A percentile compares a stretch with the other conserved stretches of the same genome.
These are phyloP conservation scores for Danielia reshetovae DNA, from an alignment of 805 yeast genomes.

Conservation along the genomic window DNA sequence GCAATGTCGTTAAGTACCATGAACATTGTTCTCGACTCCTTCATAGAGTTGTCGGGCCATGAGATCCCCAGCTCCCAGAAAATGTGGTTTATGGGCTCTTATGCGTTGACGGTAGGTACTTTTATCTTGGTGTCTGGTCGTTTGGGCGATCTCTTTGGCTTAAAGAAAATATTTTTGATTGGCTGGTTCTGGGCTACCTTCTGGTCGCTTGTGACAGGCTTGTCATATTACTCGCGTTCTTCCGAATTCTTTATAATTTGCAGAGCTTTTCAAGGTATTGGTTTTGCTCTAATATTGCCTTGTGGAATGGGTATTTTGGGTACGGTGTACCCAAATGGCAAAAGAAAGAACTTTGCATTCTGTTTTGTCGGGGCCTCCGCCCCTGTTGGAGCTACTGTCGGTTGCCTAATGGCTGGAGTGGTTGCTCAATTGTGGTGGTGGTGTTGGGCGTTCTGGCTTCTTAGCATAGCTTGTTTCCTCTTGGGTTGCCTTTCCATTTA, in stretches of 20 bases:
- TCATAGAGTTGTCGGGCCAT: slow-evolving; percentile 11
- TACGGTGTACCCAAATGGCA: slow-evolving; percentile 39
- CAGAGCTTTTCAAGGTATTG: slow-evolving; percentile 64
- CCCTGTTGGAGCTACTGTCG: slow-evolving; percentile 58
- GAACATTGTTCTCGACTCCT: slow-evolving; percentile 31
- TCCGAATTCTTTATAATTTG: slow-evolving; percentile 48
- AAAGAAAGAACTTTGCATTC: slow-evolving; percentile 50
- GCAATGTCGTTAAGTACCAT: slow-evolving; percentile 37
- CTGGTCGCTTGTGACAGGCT: slow-evolving; percentile 60
- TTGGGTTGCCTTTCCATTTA: slow-evolving; percentile 30
- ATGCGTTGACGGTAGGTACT: slow-evolving; percentile 68
- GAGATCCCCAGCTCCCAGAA: slow-evolving; percentile 5
- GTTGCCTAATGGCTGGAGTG: slow-evolving; percentile 49
- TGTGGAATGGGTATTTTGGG: slow-evolving; percentile 56
- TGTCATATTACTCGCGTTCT: slow-evolving; percentile 48
- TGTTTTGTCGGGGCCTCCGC: slow-evolving; percentile 57
- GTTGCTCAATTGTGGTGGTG: slow-evolving; percentile 47
- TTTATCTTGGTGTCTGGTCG: slow-evolving; percentile 66
- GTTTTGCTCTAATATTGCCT: slow-evolving; percentile 57
- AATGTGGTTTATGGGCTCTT: slow-evolving; percentile 65
- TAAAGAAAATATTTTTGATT: slow-evolving; percentile 46
- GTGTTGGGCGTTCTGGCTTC: slow-evolving; percentile 58
- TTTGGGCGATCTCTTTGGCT: slow-evolving; percentile 69
- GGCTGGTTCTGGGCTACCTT: slow-evolving; percentile 56
- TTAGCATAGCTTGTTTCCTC: slow-evolving; percentile 36